A percentile compares a stretch with the other conserved stretches of the same genome.
Evolutionary conservation across 169 alveolate species (phyloP).

Genomic region (Cardiosporidium cionae): DNA sequence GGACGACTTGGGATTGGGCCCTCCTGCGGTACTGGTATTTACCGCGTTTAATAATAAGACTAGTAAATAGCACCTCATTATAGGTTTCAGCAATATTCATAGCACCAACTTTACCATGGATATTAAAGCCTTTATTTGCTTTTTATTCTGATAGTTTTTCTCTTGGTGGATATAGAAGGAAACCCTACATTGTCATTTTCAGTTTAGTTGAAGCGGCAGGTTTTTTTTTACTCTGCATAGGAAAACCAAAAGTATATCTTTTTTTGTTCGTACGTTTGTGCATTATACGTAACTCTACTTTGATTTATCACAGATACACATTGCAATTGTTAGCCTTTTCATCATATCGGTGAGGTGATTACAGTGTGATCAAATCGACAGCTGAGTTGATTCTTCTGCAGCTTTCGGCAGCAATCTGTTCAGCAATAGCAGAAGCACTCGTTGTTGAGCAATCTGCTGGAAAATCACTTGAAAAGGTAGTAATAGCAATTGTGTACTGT

Average conservation of each 20-base stretch:
- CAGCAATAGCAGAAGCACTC: conserved; percentile 78
- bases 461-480: conserved; percentile 28
- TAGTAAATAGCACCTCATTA: conserved; percentile 26
- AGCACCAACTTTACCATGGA: conserved; percentile 76
- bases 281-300: conserved; percentile 4
- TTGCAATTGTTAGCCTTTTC: conserved; percentile 35
- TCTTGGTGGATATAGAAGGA: conserved; percentile 60
- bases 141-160: conserved; percentile 60
- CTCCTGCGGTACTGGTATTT: conserved; percentile 20
- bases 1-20: conserved; percentile 59
- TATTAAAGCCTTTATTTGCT: conserved; percentile 61
- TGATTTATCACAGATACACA: conserved; percentile 32
- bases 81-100: conserved; percentile 61
- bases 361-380: not conserved
- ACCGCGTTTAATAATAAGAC: not conserved
- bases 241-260: no score
- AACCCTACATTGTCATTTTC: conserved; percentile 64
- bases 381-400: not conserved
- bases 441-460: conserved; percentile 54
- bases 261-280: no score
- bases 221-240: no score
- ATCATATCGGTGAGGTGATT: conserved; percentile 35
- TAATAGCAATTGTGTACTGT: not conserved
- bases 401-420: conserved; percentile 62
- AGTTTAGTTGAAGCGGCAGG: conserved; percentile 59